Evolutionary conservation across 192 early-diverging fungal genomes (phyloP), one percentile per base, ranked within the genome.

Genomic region (Polychytrium aggregatum): DNA sequence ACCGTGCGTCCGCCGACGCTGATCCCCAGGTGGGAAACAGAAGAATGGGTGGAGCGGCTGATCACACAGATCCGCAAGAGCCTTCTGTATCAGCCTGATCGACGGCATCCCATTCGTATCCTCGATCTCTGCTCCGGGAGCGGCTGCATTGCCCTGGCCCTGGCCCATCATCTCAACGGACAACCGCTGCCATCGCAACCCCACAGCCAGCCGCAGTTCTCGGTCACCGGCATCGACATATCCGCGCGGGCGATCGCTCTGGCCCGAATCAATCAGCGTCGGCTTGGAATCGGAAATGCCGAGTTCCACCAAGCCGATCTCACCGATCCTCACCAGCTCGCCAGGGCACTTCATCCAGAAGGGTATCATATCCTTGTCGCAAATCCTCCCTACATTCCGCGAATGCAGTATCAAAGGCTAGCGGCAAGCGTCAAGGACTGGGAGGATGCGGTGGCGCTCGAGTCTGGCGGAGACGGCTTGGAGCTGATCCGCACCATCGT

Each of bases 21-120:
- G 5, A 92, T 97, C 51, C 92, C 92, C 42, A 42, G 51, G 77
- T 86, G 82, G 87, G 93, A 97, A 64, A 97, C 93, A 1, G 90
- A 97, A 65, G 88, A 92, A 67, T 92, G 88, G 87, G 74, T 81
- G n/a, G 43, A 70, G 20, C 60, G 74, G 10, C 52, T 90, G 10
- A 64, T 76, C 24, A 41, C 56, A 5, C 24, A 71, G 29, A 33
- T 91, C 9, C 63, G 61, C 5, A 51, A 45, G 17, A 41, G 56
- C 42, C 26, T 53, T 38, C 26, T 14, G 30, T n/a, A n/a, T n/a
- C 40, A 28, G 24, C 43, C 7, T 2, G 2, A 16, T 8, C 40
- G 44, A 4, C 21, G 21, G 27, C 18, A 41, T 44, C 68, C 55
- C 34, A 60, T 89, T 13, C 65, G 73, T 22, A 76, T 97, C 20